A percentile compares a stretch with the other conserved stretches of the same genome.
Conservation (phyloP, 208 protist genomes). For the Trypanosoma avium region DNA sequence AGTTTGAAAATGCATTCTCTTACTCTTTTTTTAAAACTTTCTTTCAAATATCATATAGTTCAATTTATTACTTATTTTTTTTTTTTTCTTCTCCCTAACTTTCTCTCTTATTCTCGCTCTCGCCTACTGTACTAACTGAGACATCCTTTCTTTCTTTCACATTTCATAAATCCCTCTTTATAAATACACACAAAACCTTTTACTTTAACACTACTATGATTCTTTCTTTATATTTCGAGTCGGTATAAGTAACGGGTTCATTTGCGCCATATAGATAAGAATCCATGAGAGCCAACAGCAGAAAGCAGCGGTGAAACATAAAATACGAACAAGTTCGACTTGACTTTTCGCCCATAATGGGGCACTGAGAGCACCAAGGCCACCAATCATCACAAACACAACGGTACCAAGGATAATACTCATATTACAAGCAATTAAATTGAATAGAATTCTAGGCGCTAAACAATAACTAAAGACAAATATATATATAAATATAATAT, state of each 20-base stretch:
- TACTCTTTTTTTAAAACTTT: no score
- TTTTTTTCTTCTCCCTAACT: conserved; percentile 1
- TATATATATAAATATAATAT: not conserved
- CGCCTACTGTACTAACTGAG: no score
- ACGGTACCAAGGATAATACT: conserved; percentile 74
- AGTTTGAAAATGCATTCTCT: no score
- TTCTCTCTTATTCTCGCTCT: no score
- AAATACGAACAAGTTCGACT: conserved; percentile 78
- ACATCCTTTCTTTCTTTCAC: no score
- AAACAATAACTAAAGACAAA: not conserved
- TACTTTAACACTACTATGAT: no score
- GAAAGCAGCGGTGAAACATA: conserved; percentile 66
- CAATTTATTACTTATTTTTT: conserved; percentile 7
- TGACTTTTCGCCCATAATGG: conserved; percentile 84
- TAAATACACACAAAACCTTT: no score
- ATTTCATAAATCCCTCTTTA: no score
- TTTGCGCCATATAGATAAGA: conserved; percentile 93
- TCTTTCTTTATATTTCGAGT: conserved; percentile 80
- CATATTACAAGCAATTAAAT: conserved; percentile 39
- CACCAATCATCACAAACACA: conserved; percentile 61
- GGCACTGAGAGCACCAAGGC: conserved; percentile 48
- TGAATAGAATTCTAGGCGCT: not conserved
- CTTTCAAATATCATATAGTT: no score
- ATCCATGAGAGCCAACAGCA: conserved; percentile 93
- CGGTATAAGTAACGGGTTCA: conserved; percentile 89